phyloP scores from a whole-genome alignment of 192 early-diverging fungal species.

The Coemansia sp. region DNA sequence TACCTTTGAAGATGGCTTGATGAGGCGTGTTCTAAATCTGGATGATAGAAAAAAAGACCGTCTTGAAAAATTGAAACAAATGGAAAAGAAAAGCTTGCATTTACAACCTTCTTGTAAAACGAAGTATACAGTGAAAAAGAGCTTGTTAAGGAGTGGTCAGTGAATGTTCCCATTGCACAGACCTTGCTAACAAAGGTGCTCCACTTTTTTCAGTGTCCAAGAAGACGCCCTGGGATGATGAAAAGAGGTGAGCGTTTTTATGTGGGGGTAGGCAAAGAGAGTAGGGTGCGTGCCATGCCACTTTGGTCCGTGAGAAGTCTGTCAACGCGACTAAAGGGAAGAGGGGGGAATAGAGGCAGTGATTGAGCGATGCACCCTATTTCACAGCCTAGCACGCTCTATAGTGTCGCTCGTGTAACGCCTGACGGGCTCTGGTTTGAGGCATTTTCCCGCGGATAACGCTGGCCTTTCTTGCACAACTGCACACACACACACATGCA shows the following conservation, averaged over 20 bases:
- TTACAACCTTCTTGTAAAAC: slow-evolving; percentile 2
- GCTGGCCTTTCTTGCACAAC: background rate
- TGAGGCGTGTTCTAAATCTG: slow-evolving; percentile 10
- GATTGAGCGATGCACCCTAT: background rate
- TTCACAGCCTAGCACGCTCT: background rate
- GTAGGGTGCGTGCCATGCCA: background rate
- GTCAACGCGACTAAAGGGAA: background rate
- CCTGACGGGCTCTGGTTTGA: background rate
- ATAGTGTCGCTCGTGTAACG: background rate
- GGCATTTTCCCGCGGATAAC: background rate
- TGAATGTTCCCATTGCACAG: background rate
- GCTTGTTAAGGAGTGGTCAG: background rate
- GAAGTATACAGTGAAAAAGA: background rate
- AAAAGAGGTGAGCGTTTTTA: background rate
- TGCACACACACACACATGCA: background rate
- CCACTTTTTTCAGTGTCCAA: too few species aligned
- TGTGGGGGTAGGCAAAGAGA: background rate
- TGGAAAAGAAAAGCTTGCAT: background rate
- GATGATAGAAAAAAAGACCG: slow-evolving; percentile 10
- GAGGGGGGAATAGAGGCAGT: background rate
- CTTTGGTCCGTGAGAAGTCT: slow-evolving; percentile 1
- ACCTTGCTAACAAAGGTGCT: background rate
- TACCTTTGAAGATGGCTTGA: slow-evolving; percentile 6
- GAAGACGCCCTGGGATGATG: background rate
- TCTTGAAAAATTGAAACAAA: slow-evolving; percentile 8